Evolutionary conservation across 495 filamentous ascomycete genomes (phyloP), one percentile per base, ranked within the genome.

Genomic region (Letharia columbiana): DNA sequence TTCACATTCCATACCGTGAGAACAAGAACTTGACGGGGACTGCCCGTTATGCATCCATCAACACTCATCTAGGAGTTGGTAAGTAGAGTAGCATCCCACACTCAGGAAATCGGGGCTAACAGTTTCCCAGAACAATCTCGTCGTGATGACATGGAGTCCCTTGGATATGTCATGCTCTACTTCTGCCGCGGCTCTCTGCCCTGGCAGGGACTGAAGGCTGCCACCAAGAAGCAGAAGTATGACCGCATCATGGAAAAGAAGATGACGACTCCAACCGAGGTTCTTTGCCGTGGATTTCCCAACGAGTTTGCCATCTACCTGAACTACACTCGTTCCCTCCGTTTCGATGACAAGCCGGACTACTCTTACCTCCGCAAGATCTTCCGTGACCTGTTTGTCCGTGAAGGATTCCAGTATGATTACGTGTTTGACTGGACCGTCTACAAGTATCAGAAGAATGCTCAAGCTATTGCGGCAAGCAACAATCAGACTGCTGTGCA

Each of bases 171-270:
- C 68, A 99, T 99, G 95, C 87, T 99, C 60, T 99, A 99, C 82
- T 99, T 99, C 83, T 98, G 95, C 84, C 95, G 95, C 75, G 94
- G 94, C 58, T 96, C 92, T 64, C 91, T 99, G 60, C 94, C 95
- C 66, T 99, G 95, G 95, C 95, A 99, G 81, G 95, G 95, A 49
- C 83, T 99, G 59, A 99, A 99, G 86, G 95, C 95, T 82, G 95
- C 95, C 71, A 99, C 95, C 63, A 98, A 99, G 86, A 98, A 99
- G 88, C 94, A 99, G 83, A 99, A 98, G 80, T 98, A 99, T 74
- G 95, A 99, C 79, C 88, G 95, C 62, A 99, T 99, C 79, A 99
- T 98, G 95, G 95, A 99, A 84, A 99, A 99, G 87, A 99, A 99
- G 89, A 98, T 99, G 95, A 99, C 94, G 13, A 99, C 95, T 9